Evolutionary conservation across 164 flowering plant genomes (phyloP).

Genomic region (Umbilicus rupestris): DNA sequence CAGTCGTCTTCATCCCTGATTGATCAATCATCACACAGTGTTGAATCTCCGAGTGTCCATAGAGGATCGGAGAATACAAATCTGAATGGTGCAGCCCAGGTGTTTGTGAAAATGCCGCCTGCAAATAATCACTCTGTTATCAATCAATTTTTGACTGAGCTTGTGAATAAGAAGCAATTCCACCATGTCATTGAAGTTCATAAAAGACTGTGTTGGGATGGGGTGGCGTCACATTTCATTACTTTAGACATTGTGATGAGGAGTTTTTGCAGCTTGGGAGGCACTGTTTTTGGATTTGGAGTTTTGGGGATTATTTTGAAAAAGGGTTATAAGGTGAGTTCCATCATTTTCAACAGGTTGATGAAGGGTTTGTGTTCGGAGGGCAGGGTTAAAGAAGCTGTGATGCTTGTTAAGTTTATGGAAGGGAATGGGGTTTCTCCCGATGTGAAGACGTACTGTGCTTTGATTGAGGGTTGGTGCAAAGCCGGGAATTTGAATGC

Average conservation of each 20-base stretch:
- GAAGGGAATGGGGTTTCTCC: slow-evolving; percentile 61
- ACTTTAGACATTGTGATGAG: background rate
- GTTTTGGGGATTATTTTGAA: background rate
- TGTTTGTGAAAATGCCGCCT: slow-evolving; percentile 79
- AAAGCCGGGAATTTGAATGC: slow-evolving; percentile 51
- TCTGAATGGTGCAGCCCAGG: slow-evolving; percentile 36
- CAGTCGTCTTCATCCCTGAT: background rate
- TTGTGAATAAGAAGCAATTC: slow-evolving; percentile 1
- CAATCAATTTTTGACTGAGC: slow-evolving; percentile 33
- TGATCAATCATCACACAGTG: background rate
- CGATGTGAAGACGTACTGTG: slow-evolving; percentile 70
- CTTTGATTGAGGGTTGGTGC: slow-evolving; percentile 64
- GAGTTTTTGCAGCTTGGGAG: background rate
- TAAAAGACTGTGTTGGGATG: background rate
- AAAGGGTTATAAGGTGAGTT: slow-evolving; percentile 13
- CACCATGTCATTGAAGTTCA: background rate
- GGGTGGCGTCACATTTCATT: background rate
- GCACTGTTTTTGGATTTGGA: background rate
- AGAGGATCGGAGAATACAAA: background rate
- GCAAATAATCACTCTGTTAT: slow-evolving; percentile 62
- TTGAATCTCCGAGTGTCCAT: background rate
- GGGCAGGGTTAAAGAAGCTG: slow-evolving; percentile 55
- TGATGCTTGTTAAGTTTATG: slow-evolving; percentile 82
- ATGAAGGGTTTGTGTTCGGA: slow-evolving; percentile 64
- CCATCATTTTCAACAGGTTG: slow-evolving; percentile 57